A percentile compares a stretch with the other conserved stretches of the same genome.
phyloP scores from a whole-genome alignment of 805 yeast species.

The Schizosaccharomyces lindneri region DNA sequence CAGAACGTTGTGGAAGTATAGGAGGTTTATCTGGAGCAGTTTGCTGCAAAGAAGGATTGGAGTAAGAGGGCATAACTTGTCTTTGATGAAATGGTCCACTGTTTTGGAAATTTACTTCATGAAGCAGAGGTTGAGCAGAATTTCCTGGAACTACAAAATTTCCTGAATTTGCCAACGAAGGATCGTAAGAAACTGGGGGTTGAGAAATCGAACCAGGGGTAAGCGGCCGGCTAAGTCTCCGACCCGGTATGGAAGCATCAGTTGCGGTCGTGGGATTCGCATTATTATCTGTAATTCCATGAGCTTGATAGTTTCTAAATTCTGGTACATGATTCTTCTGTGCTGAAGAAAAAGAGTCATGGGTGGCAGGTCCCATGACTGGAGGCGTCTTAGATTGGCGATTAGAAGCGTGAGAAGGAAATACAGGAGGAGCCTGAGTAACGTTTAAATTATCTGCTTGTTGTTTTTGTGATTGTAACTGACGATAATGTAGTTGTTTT shows the following conservation, averaged over 20 bases:
- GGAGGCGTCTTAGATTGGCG: not conserved
- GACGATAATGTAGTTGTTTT: slow-evolving; percentile 5
- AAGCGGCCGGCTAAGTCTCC: not conserved
- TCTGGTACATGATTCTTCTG: not conserved
- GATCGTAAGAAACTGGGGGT: not conserved
- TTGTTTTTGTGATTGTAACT: slow-evolving; percentile 6
- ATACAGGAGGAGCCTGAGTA: slow-evolving; percentile 5
- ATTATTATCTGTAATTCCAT: too few species aligned
- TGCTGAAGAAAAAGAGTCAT: not conserved
- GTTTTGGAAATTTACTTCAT: not conserved
- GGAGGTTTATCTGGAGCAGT: not conserved
- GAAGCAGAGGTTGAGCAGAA: not conserved
- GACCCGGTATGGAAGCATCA: too few species aligned
- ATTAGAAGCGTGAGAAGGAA: not conserved
- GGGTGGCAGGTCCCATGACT: not conserved
- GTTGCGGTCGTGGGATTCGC: too few species aligned
- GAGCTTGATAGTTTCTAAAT: not conserved
- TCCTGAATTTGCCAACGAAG: not conserved
- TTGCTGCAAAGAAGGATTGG: not conserved
- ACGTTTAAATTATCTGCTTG: slow-evolving; percentile 3
- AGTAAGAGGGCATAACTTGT: not conserved
- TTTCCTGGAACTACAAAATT: not conserved
- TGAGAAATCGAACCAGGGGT: not conserved
- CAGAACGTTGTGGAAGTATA: not conserved
- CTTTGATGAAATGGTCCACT: not conserved